Evolutionary conservation across 352 stramenopile species (phyloP).

Genomic region (Phytophthora rubi): DNA sequence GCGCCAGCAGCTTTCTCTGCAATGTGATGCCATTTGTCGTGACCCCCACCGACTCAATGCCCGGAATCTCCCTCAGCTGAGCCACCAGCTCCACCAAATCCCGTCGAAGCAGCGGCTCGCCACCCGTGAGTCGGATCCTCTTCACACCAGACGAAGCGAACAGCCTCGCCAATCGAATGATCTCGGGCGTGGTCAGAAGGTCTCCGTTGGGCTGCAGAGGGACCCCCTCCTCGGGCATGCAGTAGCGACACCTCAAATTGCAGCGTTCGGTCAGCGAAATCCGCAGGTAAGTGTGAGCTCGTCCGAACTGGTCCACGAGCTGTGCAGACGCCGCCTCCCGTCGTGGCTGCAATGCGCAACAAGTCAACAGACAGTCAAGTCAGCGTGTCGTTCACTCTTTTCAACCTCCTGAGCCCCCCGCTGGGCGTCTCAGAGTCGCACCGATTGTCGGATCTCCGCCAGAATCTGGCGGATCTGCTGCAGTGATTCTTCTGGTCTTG

Average conservation of each 20-base stretch:
- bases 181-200: conserved; percentile 91
- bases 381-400: background rate
- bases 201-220: conserved; percentile 76
- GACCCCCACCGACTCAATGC: conserved; percentile 89
- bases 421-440: conserved; percentile 8
- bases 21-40: conserved; percentile 98
- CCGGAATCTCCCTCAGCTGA: conserved; percentile 62
- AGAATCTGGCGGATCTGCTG: conserved; percentile 53
- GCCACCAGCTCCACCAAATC: conserved; percentile 64
- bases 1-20: conserved; percentile 73
- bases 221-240: conserved; percentile 96
- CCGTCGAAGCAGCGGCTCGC: conserved; percentile 84
- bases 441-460: conserved; percentile 40
- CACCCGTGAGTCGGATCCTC: conserved; percentile 96
- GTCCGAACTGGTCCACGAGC: conserved; percentile 88
- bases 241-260: conserved; percentile 97
- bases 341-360: conserved; percentile 14
- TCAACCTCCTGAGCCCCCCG: background rate
- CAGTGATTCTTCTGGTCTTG: conserved; percentile 33
- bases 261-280: conserved; percentile 97
- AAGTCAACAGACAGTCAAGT: background rate
- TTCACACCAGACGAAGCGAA: conserved; percentile 92
- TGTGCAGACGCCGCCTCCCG: conserved; percentile 18
- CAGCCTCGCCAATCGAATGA: conserved; percentile 87
- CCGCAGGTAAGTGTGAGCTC: conserved; percentile 94